These are phyloP conservation scores for Pseudocercospora fijiensis DNA, from an alignment of 2,329 filamentous ascomycete species.

Conservation along the genomic window DNA sequence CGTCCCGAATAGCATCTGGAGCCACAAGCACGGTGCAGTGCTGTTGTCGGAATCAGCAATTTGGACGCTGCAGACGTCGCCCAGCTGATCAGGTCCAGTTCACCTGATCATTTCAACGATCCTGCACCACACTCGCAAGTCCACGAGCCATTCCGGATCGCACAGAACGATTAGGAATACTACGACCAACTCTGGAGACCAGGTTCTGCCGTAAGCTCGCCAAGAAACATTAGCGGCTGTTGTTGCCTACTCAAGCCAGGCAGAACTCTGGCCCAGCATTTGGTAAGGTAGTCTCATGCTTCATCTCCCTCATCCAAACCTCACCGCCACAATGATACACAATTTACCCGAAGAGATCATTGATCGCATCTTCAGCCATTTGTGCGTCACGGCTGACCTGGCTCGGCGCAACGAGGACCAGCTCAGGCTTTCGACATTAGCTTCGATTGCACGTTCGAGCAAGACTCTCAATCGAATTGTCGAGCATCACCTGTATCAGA, in stretches of 20 bases:
- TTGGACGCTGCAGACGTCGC: not conserved
- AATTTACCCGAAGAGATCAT: slow-evolving; percentile 3
- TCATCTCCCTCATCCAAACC: not conserved
- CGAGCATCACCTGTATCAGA: not conserved
- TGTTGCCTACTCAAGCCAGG: not conserved
- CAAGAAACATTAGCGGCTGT: not conserved
- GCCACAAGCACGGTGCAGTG: not conserved
- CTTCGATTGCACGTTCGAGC: not conserved
- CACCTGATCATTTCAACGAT: not conserved
- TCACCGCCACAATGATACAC: not conserved
- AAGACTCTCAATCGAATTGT: not conserved
- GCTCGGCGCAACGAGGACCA: not conserved
- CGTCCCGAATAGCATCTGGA: not conserved
- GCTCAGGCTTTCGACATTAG: not conserved
- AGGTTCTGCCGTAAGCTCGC: not conserved
- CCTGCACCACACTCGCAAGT: not conserved
- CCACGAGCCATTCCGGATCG: not conserved
- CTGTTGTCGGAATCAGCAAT: not conserved
- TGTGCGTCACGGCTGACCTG: not conserved
- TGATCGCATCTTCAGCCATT: not conserved
- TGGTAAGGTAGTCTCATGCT: not conserved
- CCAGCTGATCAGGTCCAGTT: not conserved
- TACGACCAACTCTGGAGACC: not conserved
- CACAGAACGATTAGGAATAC: not conserved
- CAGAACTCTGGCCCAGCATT: not conserved